These are phyloP conservation scores for Lophiostoma macrostomum DNA, from an alignment of 495 filamentous ascomycete genomes.

Conservation along the genomic window DNA sequence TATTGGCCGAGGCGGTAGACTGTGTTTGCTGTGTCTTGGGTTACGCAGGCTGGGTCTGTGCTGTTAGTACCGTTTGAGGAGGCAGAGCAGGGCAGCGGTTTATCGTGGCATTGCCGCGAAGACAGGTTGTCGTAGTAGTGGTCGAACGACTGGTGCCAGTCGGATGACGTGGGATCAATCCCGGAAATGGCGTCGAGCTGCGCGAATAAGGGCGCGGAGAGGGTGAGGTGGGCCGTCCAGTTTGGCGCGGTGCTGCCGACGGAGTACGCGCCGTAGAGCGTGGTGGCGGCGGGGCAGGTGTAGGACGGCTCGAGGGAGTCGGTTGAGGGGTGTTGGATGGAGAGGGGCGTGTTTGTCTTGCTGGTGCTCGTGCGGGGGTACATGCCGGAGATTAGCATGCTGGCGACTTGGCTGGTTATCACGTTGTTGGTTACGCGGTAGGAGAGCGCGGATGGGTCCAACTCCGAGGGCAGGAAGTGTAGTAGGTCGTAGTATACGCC, in stretches of 20 bases:
- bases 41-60: conserved; percentile 53
- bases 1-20: conserved; percentile 68
- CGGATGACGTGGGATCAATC: conserved; percentile 49
- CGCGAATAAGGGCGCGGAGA: conserved; percentile 48
- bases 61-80: too few relatives aligned
- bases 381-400: conserved; percentile 62
- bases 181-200: conserved; percentile 59
- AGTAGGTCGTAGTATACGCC: conserved; percentile 61
- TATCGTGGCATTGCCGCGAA: conserved; percentile 62
- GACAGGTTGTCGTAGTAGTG: conserved; percentile 75
- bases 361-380: conserved; percentile 39
- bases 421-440: conserved; percentile 68
- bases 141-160: conserved; percentile 63
- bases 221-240: conserved; percentile 59
- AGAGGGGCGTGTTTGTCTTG: conserved; percentile 49
- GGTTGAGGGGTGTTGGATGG: conserved; percentile 50
- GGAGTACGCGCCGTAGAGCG: conserved; percentile 48
- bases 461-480: conserved; percentile 53
- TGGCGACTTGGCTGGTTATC: conserved; percentile 68
- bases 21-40: conserved; percentile 51
- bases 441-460: conserved; percentile 40
- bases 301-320: conserved; percentile 67
- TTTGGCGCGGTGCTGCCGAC: conserved; percentile 43
- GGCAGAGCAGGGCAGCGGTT: conserved; percentile 64
- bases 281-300: conserved; percentile 49